These are phyloP conservation scores for Tolypocladium inflatum DNA, from an alignment of 2,329 filamentous ascomycete species.

Conservation along the genomic window DNA sequence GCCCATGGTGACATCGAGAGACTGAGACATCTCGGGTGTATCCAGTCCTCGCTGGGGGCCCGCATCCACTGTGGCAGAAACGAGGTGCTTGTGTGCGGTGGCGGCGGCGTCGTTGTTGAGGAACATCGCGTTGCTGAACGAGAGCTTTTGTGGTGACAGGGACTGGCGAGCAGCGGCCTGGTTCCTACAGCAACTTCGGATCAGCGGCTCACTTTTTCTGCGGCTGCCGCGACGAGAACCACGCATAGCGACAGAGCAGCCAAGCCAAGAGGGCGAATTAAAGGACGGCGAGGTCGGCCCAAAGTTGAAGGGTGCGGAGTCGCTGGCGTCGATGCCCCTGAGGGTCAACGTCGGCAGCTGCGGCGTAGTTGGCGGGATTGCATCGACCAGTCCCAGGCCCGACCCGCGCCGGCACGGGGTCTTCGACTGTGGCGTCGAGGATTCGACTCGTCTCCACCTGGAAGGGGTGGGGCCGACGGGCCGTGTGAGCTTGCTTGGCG, in stretches of 20 bases:
- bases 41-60: background rate
- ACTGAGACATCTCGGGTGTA: background rate
- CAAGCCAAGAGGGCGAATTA: slow-evolving; percentile 18
- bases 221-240: slow-evolving; percentile 15
- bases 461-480: slow-evolving; percentile 1
- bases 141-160: slow-evolving; percentile 17
- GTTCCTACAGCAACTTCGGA: slow-evolving; percentile 14
- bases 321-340: background rate
- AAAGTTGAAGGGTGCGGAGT: slow-evolving; percentile 15
- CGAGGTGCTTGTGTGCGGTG: background rate
- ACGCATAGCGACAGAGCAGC: slow-evolving; percentile 7
- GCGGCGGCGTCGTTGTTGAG: background rate
- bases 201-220: slow-evolving; percentile 24
- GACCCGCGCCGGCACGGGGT: slow-evolving; percentile 5
- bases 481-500: background rate
- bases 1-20: background rate
- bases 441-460: slow-evolving; percentile 12
- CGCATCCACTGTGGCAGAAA: background rate
- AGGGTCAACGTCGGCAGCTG: slow-evolving; percentile 5
- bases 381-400: slow-evolving; percentile 10
- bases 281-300: slow-evolving; percentile 16
- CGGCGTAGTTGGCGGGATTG: slow-evolving; percentile 10
- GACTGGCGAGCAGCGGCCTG: slow-evolving; percentile 16
- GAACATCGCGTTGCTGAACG: background rate
- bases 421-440: slow-evolving; percentile 11